Percentiles rank a stretch among this genome's conserved stretches.
phyloP scores from a whole-genome alignment of 768 basidiomycete species.

The Tephrocybe sp. region DNA sequence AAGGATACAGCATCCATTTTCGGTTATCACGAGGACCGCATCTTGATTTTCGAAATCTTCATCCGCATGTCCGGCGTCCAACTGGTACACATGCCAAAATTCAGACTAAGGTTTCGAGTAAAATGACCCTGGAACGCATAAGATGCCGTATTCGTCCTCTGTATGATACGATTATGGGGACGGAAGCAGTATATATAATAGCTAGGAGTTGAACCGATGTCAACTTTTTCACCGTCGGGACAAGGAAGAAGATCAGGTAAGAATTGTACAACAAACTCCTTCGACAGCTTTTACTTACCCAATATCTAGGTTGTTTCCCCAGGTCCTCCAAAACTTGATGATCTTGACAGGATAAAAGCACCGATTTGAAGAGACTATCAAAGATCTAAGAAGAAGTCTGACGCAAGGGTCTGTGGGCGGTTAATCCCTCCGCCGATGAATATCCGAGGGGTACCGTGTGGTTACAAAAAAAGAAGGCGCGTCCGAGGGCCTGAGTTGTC shows the following conservation, averaged over 20 bases:
- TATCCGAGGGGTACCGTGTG: constrained; percentile 12
- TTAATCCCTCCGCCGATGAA: constrained; percentile 14
- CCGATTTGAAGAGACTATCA: constrained; percentile 15
- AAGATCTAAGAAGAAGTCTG: constrained; percentile 8
- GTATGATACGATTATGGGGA: neutral
- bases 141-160: neutral
- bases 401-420: neutral
- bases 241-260: constrained; percentile 9
- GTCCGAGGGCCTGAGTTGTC: neutral
- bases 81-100: neutral
- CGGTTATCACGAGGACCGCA: constrained; percentile 7
- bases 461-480: neutral
- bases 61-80: neutral
- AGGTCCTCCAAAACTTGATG: neutral
- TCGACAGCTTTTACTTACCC: neutral
- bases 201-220: neutral
- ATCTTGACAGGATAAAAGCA: constrained; percentile 2
- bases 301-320: neutral
- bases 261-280: constrained; percentile 3
- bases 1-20: constrained; percentile 9
- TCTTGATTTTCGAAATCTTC: neutral
- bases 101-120: neutral
- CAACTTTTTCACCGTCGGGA: constrained; percentile 9
- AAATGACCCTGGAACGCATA: neutral
- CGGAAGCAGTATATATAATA: neutral